Conservation (phyloP, 345 rosid species). For the Acer saccharum region DNA sequence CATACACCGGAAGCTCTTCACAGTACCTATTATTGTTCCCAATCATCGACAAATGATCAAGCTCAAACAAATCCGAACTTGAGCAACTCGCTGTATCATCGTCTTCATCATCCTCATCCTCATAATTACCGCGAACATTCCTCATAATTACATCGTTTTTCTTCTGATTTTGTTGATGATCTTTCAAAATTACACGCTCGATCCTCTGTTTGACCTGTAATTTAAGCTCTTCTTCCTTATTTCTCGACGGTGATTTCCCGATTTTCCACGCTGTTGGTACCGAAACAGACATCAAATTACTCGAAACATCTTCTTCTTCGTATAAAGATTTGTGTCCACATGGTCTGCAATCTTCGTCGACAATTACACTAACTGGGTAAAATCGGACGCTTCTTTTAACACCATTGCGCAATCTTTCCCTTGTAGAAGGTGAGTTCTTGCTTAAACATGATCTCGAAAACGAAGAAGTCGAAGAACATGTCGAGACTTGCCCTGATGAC, state of each 20-base stretch:
- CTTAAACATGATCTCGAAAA: constrained; percentile 82
- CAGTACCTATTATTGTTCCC: constrained; percentile 31
- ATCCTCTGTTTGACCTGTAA: constrained; percentile 24
- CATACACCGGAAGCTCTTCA: constrained; percentile 74
- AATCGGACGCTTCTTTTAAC: constrained; percentile 66
- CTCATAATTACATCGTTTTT: constrained; percentile 6
- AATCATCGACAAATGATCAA: constrained; percentile 45
- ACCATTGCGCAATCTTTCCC: constrained; percentile 58
- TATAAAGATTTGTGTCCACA: constrained; percentile 46
- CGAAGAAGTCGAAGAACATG: constrained; percentile 82
- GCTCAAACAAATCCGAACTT: constrained; percentile 64
- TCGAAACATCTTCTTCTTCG: constrained; percentile 21
- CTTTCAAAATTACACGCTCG: constrained; percentile 44
- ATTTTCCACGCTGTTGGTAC: constrained; percentile 48
- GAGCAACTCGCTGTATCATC: constrained; percentile 44
- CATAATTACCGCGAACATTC: neutral
- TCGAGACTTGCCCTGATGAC: constrained; percentile 53
- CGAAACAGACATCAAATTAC: constrained; percentile 33
- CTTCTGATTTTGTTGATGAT: constrained; percentile 35
- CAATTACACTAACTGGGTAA: constrained; percentile 69
- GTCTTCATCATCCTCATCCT: constrained; percentile 20
- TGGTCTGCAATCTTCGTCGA: constrained; percentile 58
- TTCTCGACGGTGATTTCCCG: constrained; percentile 40
- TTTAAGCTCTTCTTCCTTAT: constrained; percentile 23
- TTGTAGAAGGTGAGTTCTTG: constrained; percentile 52